phyloP scores from a whole-genome alignment of 1,139 yeast genomes.

The Pichia sp. region DNA sequence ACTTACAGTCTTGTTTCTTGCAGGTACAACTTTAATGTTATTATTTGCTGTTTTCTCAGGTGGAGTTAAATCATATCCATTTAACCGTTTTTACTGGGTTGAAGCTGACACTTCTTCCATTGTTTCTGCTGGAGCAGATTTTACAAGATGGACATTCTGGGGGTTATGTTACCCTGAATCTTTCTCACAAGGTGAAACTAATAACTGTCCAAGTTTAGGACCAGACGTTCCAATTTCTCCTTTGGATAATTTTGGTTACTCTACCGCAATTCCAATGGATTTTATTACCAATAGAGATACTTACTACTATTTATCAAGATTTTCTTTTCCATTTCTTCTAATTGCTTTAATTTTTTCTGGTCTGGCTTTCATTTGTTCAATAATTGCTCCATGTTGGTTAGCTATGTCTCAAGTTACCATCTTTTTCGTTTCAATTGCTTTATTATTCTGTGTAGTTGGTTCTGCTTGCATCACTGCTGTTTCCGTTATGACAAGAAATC shows the following conservation, averaged over 20 bases:
- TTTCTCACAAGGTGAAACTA: constrained; percentile 19
- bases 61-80: constrained; percentile 52
- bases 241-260: constrained; percentile 57
- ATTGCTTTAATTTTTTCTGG: constrained; percentile 55
- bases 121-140: constrained; percentile 42
- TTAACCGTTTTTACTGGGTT: constrained; percentile 64
- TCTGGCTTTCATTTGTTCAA: constrained; percentile 34
- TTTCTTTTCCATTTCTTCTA: constrained; percentile 61
- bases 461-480: constrained; percentile 66
- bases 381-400: constrained; percentile 34
- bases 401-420: constrained; percentile 50
- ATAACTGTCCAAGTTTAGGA: constrained; percentile 34
- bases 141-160: constrained; percentile 78
- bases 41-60: constrained; percentile 64
- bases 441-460: constrained; percentile 51
- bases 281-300: constrained; percentile 53
- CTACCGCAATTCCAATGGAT: constrained; percentile 44
- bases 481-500: constrained; percentile 56
- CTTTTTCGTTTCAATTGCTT: constrained; percentile 46
- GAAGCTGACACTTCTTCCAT: constrained; percentile 60
- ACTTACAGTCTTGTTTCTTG: constrained; percentile 26
- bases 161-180: constrained; percentile 52
- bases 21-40: constrained; percentile 50
- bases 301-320: constrained; percentile 64
- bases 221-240: constrained; percentile 71